Evolutionary conservation across 2,329 filamentous ascomycete species (phyloP).

Genomic region (Colletotrichum simmondsii): DNA sequence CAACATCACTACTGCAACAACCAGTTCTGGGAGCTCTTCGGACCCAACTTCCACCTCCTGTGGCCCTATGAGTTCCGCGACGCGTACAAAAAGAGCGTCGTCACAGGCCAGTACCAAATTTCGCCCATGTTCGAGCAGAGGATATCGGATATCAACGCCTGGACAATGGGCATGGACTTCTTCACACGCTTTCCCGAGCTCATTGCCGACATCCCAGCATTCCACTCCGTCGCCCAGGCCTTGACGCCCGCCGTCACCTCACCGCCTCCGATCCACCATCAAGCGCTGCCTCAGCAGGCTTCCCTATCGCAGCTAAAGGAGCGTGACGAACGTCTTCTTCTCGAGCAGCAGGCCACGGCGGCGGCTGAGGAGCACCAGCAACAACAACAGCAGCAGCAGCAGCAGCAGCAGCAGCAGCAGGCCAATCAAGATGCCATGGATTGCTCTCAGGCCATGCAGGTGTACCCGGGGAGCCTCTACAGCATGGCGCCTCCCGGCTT

Average conservation of each 20-base stretch:
- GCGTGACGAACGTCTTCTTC: not conserved
- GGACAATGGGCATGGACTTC: slow-evolving; percentile 43
- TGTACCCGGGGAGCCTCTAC: slow-evolving; percentile 9
- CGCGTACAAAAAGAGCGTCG: slow-evolving; percentile 38
- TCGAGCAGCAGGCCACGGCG: not conserved
- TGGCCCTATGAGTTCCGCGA: slow-evolving; percentile 42
- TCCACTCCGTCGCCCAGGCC: slow-evolving; percentile 16
- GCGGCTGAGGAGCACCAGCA: not conserved
- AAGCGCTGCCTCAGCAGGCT: slow-evolving; percentile 16
- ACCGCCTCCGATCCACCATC: not conserved
- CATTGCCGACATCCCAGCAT: slow-evolving; percentile 43
- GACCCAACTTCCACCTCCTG: slow-evolving; percentile 36
- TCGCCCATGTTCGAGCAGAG: slow-evolving; percentile 39
- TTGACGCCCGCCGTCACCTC: not conserved
- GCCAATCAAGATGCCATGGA: not conserved
- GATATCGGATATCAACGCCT: slow-evolving; percentile 41
- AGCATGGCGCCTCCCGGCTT: slow-evolving; percentile 11
- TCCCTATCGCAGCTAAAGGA: slow-evolving; percentile 12
- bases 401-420: not conserved
- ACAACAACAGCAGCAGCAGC: not conserved
- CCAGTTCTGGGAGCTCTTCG: slow-evolving; percentile 42
- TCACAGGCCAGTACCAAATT: slow-evolving; percentile 39
- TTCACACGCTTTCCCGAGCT: slow-evolving; percentile 42
- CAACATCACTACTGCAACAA: slow-evolving; percentile 45
- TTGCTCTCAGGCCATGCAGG: slow-evolving; percentile 20